Base-by-base conservation (phyloP, 768 basidiomycete genomes). In the Tricholoma bakamatsutake region DNA sequence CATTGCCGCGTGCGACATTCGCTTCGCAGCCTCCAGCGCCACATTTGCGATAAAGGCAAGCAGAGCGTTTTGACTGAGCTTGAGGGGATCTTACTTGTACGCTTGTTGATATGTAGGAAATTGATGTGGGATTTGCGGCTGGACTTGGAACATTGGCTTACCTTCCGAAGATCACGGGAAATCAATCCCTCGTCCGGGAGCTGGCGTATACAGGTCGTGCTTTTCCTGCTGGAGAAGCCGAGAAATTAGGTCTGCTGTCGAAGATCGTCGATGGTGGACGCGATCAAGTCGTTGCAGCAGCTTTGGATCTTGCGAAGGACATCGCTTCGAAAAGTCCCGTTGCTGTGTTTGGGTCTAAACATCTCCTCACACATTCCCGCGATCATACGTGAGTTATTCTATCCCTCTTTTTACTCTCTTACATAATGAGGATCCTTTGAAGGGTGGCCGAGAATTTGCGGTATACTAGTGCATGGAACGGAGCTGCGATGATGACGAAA, bases 61-160 rank as follows among this genome's bases (percentile, higher is more conserved):
- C 21, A 24, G 3, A 24, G 2, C 3, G 21, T 24, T 24, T 3
- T 3, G 21, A 24, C 21, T 24, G 21, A 24, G 21, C 21, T 24
- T 24, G 21, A 24, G 21, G n/a, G n/a, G 21, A 30, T 17, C 6
- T 39, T 55, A 17, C 18, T 62, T 85, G 3, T 67, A 72, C 43
- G 21, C 21, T 24, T 24, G 21, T 3, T 3, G 21, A 24, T 24
- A 80, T 15, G 13, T 62, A 93, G 89, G 90, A 95, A 76, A 85
- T 92, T 2, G 89, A 93, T 63, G 78, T 93, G 21, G 93, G 90
- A 0, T 74, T 96, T 0, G 93, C 93, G 2, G 86, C 93, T 0
- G 93, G 95, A 64, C 84, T 94, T 37, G 94, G 93, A 0, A 84
- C 90, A 0, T 80, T 96, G 4, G 89, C 92, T 1, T 83, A 85